Evolutionary conservation across 1,284 basidiomycete species (phyloP).

Genomic region (Inonotus hispidus): DNA sequence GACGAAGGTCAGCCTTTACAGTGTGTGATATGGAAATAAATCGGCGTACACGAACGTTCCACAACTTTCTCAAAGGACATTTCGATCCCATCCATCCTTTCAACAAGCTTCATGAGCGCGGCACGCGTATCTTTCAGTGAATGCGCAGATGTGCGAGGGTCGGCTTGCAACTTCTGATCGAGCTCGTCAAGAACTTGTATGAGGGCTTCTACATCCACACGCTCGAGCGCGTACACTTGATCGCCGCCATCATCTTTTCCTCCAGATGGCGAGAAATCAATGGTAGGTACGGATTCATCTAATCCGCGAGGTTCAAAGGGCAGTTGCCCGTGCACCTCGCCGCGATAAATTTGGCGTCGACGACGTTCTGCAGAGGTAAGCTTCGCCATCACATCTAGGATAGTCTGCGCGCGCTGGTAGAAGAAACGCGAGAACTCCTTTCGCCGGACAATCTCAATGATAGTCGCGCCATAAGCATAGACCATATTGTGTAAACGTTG

Average conservation of each 20-base stretch:
- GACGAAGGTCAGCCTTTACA: neutral
- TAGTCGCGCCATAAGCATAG: conserved; percentile 89
- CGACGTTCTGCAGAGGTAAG: conserved; percentile 76
- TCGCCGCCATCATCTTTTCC: conserved; percentile 36
- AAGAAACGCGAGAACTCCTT: conserved; percentile 85
- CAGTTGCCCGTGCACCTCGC: conserved; percentile 73
- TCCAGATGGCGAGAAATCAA: conserved; percentile 72
- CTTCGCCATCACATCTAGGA: conserved; percentile 79
- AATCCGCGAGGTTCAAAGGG: conserved; percentile 74
- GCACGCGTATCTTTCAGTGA: conserved; percentile 59
- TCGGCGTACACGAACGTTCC: conserved; percentile 64
- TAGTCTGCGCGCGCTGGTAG: conserved; percentile 69
- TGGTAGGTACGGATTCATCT: conserved; percentile 68
- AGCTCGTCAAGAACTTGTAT: conserved; percentile 62
- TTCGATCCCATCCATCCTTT: conserved; percentile 73
- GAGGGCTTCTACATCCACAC: conserved; percentile 66
- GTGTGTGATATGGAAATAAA: neutral
- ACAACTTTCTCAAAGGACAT: conserved; percentile 75
- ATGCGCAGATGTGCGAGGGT: conserved; percentile 40
- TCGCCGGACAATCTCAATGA: conserved; percentile 86
- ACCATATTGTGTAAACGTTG: conserved; percentile 85
- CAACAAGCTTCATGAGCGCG: conserved; percentile 60
- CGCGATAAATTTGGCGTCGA: conserved; percentile 70
- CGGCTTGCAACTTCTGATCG: conserved; percentile 45
- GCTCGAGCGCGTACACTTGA: conserved; percentile 53